A percentile compares a stretch with the other conserved stretches of the same genome.
These are phyloP conservation scores for Eutrema yunnanense DNA, from an alignment of 345 rosid species.

Conservation along the genomic window DNA sequence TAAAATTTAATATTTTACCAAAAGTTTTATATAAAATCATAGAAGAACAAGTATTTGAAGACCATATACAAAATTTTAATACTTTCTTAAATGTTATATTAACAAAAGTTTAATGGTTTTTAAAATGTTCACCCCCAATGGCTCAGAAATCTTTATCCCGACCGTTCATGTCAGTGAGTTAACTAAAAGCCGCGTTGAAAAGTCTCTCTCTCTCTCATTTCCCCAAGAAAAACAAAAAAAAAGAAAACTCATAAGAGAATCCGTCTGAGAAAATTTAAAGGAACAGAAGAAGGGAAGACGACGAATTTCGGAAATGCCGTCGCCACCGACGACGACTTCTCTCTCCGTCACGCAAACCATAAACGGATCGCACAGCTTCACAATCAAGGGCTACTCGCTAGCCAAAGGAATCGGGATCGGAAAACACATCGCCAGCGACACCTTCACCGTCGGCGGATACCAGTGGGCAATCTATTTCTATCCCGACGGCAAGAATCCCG, in stretches of 20 bases:
- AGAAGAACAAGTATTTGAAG: too few relatives aligned
- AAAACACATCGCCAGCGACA: constrained; percentile 91
- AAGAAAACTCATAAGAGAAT: neutral
- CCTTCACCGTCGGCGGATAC: constrained; percentile 71
- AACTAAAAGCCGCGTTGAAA: too few relatives aligned
- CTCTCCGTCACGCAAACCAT: constrained; percentile 74
- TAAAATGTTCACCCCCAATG: too few relatives aligned
- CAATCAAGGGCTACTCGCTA: constrained; percentile 76
- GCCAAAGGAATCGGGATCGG: constrained; percentile 92
- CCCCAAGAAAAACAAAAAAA: neutral
- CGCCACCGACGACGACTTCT: constrained; percentile 65
- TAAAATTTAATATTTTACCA: too few relatives aligned
- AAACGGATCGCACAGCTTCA: constrained; percentile 83
- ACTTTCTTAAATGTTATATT: too few relatives aligned
- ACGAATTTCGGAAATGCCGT: constrained; percentile 26
- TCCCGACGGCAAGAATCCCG: constrained; percentile 87
- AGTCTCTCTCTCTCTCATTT: neutral
- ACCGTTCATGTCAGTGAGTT: too few relatives aligned
- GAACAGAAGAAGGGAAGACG: neutral
- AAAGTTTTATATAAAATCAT: too few relatives aligned
- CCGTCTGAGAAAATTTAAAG: neutral
- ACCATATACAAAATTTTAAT: too few relatives aligned
- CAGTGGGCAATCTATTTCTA: constrained; percentile 95
- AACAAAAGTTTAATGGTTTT: too few relatives aligned
- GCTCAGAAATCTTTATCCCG: too few relatives aligned